Evolutionary conservation across 495 filamentous ascomycete genomes (phyloP).

Genomic region (Aspergillus campestris): DNA sequence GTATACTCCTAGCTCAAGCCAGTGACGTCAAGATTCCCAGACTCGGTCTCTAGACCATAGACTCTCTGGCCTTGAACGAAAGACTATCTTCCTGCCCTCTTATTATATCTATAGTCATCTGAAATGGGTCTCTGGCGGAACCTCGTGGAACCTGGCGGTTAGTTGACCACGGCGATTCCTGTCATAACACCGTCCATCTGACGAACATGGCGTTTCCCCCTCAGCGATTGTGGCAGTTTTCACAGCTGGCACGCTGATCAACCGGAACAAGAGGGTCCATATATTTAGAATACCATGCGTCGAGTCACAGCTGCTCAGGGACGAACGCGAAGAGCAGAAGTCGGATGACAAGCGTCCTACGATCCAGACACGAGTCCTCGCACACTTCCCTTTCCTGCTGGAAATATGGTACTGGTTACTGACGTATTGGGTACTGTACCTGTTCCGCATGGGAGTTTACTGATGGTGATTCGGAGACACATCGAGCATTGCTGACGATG

Average conservation of each 20-base stretch:
- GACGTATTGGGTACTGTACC: conserved; percentile 46
- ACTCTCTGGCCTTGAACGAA: too few relatives aligned
- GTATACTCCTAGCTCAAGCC: too few relatives aligned
- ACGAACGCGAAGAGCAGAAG: conserved; percentile 4
- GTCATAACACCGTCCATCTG: neutral
- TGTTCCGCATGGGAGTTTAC: too few relatives aligned
- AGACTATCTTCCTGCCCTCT: too few relatives aligned
- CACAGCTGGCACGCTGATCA: conserved; percentile 15
- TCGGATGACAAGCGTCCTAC: conserved; percentile 5
- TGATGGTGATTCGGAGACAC: too few relatives aligned
- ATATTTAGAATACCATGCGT: neutral
- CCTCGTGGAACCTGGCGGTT: conserved; percentile 17
- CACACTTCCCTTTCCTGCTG: conserved; percentile 39
- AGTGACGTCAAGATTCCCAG: too few relatives aligned
- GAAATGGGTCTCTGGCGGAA: conserved; percentile 12
- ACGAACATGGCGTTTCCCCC: neutral
- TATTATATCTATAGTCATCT: too few relatives aligned
- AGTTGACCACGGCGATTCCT: conserved; percentile 4
- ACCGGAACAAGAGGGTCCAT: conserved; percentile 6
- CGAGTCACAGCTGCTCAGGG: conserved; percentile 10
- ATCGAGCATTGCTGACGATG: neutral
- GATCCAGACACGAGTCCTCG: conserved; percentile 39
- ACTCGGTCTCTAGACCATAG: too few relatives aligned
- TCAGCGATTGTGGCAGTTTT: conserved; percentile 17
- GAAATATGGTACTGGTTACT: conserved; percentile 63